A percentile compares a stretch with the other conserved stretches of the same genome.
These are phyloP conservation scores for Fomitiporia mediterranea DNA, from an alignment of 1,284 basidiomycete species.

Conservation along the genomic window DNA sequence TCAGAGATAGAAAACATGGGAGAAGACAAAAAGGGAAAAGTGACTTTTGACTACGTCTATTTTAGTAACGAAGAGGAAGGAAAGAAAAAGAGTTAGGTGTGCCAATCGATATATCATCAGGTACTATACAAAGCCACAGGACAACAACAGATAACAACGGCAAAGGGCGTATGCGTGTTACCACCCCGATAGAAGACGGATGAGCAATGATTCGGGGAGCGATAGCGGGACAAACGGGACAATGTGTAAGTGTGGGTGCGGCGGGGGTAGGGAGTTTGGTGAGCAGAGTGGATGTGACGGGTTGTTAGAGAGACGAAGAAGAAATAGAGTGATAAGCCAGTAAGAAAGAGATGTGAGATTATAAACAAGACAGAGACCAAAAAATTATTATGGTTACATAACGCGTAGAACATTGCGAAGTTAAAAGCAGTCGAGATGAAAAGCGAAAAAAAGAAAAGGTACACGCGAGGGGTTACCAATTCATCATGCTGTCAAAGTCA, in stretches of 20 bases:
- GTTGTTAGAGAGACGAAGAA: not conserved
- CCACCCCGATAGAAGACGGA: too few species aligned
- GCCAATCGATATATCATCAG: slow-evolving; percentile 1
- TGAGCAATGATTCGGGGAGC: too few species aligned
- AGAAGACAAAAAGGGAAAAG: too few species aligned
- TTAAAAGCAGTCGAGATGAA: not conserved
- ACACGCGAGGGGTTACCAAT: slow-evolving; percentile 10
- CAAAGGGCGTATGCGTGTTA: not conserved
- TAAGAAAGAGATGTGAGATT: not conserved
- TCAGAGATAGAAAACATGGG: too few species aligned
- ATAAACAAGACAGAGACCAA: slow-evolving; percentile 6
- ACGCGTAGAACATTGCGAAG: not conserved
- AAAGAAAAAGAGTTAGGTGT: too few species aligned
- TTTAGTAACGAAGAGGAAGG: not conserved
- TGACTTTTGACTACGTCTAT: not conserved
- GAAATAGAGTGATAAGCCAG: not conserved
- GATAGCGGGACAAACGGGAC: not conserved
- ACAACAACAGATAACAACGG: slow-evolving; percentile 12
- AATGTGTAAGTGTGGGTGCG: not conserved
- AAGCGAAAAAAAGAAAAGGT: too few species aligned
- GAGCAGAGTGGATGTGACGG: not conserved
- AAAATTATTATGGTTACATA: not conserved
- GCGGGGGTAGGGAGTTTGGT: not conserved
- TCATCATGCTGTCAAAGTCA: slow-evolving; percentile 17
- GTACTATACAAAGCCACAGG: slow-evolving; percentile 5